Conservation (phyloP, 2,329 filamentous ascomycete genomes). For the Rutstroemia sydowiana region DNA sequence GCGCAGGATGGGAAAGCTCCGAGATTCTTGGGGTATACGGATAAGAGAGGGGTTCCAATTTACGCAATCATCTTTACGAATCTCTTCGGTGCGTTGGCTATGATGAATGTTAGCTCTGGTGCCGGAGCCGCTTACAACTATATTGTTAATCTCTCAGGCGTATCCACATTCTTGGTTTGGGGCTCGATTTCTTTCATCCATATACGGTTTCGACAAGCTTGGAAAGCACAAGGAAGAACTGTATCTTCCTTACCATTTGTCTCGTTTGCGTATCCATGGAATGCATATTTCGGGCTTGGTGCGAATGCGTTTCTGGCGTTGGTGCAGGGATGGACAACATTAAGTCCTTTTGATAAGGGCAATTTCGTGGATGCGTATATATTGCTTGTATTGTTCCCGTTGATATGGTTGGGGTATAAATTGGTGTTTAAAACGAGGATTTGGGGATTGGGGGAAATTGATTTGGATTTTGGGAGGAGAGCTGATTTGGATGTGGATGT, state of each 20-base stretch:
- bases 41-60: constrained; percentile 53
- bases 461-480: constrained; percentile 48
- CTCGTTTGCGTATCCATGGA: constrained; percentile 48
- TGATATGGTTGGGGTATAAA: constrained; percentile 52
- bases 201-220: constrained; percentile 62
- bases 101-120: constrained; percentile 66
- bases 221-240: constrained; percentile 49
- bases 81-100: constrained; percentile 60
- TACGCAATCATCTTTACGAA: constrained; percentile 62
- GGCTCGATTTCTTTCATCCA: constrained; percentile 63
- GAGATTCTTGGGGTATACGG: constrained; percentile 59
- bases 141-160: constrained; percentile 63
- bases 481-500: constrained; percentile 12
- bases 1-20: constrained; percentile 67
- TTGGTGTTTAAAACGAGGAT: constrained; percentile 45
- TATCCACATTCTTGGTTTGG: constrained; percentile 68
- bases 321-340: constrained; percentile 54
- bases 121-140: constrained; percentile 58
- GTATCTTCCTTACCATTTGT: constrained; percentile 48
- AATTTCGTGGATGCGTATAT: constrained; percentile 60
- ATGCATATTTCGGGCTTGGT: constrained; percentile 50
- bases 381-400: constrained; percentile 48
- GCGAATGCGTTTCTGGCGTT: constrained; percentile 53
- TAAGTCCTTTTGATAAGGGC: constrained; percentile 49
- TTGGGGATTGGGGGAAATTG: constrained; percentile 45